Evolutionary conservation across 352 stramenopile genomes (phyloP).

Genomic region (Phytophthora pseudosyringae): DNA sequence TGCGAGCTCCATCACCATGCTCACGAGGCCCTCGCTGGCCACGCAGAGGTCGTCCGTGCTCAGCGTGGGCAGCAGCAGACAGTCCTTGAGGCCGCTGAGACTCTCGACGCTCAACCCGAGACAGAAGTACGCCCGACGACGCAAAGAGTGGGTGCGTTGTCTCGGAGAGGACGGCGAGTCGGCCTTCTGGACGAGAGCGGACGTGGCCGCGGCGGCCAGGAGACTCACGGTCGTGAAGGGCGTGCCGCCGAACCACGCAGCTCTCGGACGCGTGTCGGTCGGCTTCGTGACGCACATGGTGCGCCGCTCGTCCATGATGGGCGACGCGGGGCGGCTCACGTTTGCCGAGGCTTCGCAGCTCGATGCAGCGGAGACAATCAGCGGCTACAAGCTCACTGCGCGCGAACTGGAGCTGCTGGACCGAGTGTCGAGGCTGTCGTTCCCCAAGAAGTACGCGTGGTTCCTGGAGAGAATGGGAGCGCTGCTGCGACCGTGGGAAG

Average conservation of each 20-base stretch:
- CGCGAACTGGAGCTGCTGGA: slow-evolving; percentile 71
- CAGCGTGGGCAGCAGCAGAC: slow-evolving; percentile 20
- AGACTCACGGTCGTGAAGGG: slow-evolving; percentile 33
- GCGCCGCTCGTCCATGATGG: slow-evolving; percentile 62
- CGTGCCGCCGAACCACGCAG: not conserved
- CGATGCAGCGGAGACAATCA: slow-evolving; percentile 71
- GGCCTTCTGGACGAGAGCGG: slow-evolving; percentile 73
- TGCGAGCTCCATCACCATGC: slow-evolving; percentile 34
- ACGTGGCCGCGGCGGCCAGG: slow-evolving; percentile 38
- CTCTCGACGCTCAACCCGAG: slow-evolving; percentile 72
- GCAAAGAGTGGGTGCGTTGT: slow-evolving; percentile 83
- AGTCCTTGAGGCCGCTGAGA: slow-evolving; percentile 38
- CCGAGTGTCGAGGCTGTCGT: slow-evolving; percentile 67
- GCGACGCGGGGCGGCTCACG: slow-evolving; percentile 54
- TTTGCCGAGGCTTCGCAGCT: slow-evolving; percentile 70
- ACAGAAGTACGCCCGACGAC: slow-evolving; percentile 79
- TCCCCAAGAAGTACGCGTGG: slow-evolving; percentile 85
- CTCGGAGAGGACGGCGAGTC: slow-evolving; percentile 63
- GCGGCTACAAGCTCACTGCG: slow-evolving; percentile 61
- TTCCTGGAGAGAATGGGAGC: slow-evolving; percentile 79
- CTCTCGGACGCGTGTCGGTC: slow-evolving; percentile 49
- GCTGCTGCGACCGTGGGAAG: slow-evolving; percentile 73
- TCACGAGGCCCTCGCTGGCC: slow-evolving; percentile 30
- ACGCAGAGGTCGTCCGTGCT: slow-evolving; percentile 27
- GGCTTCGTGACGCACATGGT: slow-evolving; percentile 79